Evolutionary conservation across 2,329 filamentous ascomycete genomes (phyloP), one percentile per base, ranked within the genome.

Genomic region (Colletotrichum tanaceti): DNA sequence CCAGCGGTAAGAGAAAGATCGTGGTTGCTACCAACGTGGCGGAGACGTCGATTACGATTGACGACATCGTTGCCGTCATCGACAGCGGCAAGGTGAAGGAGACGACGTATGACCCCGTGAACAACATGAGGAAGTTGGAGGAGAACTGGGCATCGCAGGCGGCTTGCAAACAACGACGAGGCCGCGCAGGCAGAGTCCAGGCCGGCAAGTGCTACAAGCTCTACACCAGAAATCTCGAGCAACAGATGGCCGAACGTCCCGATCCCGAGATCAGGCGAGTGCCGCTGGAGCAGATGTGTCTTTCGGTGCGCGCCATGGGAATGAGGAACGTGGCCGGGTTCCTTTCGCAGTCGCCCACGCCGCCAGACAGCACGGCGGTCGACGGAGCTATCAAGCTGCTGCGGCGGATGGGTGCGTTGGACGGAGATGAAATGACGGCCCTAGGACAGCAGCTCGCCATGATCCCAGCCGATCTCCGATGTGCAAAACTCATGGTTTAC

Each of bases 31-130:
- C 96, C 52, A 99, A 99, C 75, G 95, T 99, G 2, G 96, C 96
- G 2, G 96, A 99, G 78, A 99, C 96, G 0, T 98, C 96, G 2
- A 98, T 99, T 77, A 99, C 96, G 0, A 99, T 99, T 69, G 94
- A 98, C 76, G 96, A 99, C 76, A 93, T 99, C 61, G 92, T 98
- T 2, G 95, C 93, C 2, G 96, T 99, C 53, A 95, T 99, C 71
- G 96, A 99, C 77, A 96, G 92, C 13, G 96, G 96, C 35, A 90
- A 93, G 61, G 96, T 99, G 68, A 99, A 99, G 77, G 95, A 99
- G 79, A 99, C 94, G 0, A 95, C 93, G 76, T 98, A 94, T 74
- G 96, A 98, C 77, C 89, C 93, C 0, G 87, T 91, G 71, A 97
- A 91, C 77, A 97, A 97, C 76, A 97, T 98, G 90, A 91, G 97